Evolutionary conservation across 345 rosid genomes (phyloP).

Genomic region (Clarkia xantiana): DNA sequence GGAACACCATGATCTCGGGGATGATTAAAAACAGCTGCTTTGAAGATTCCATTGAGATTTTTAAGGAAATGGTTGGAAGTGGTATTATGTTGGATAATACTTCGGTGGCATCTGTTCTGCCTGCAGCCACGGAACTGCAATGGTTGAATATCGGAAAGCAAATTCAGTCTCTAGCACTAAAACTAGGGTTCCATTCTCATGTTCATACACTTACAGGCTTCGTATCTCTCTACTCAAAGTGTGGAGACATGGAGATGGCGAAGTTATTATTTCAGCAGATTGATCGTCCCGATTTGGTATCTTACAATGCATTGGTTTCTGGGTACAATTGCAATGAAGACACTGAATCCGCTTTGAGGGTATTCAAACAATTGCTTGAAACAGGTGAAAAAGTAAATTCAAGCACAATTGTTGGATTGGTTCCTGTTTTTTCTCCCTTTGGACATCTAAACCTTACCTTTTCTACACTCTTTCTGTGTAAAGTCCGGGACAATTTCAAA

Average conservation of each 20-base stretch:
- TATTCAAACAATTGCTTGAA: slow-evolving; percentile 37
- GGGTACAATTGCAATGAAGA: slow-evolving; percentile 48
- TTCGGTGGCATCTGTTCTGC: slow-evolving; percentile 42
- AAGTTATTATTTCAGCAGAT: slow-evolving; percentile 36
- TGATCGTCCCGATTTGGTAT: slow-evolving; percentile 41
- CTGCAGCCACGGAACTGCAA: slow-evolving; percentile 63
- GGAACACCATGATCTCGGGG: slow-evolving; percentile 57
- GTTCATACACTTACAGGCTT: slow-evolving; percentile 50
- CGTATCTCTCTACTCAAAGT: slow-evolving; percentile 45
- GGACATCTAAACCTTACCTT: slow-evolving; percentile 37
- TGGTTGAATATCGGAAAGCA: slow-evolving; percentile 41
- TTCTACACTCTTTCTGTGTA: slow-evolving; percentile 42
- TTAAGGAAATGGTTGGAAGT: slow-evolving; percentile 31
- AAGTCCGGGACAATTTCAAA: slow-evolving; percentile 34
- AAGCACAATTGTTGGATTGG: slow-evolving; percentile 52
- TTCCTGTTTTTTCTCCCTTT: slow-evolving; percentile 44
- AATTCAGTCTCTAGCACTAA: slow-evolving; percentile 43
- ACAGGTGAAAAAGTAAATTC: slow-evolving; percentile 34
- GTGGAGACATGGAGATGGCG: slow-evolving; percentile 31
- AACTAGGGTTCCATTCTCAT: slow-evolving; percentile 37
- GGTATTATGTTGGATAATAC: slow-evolving; percentile 31
- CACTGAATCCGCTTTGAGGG: slow-evolving; percentile 28
- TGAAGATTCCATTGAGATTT: slow-evolving; percentile 33
- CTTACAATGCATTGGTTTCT: slow-evolving; percentile 69
- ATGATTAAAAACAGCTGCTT: slow-evolving; percentile 30